Conservation (phyloP, 2,329 filamentous ascomycete species). For the Aspergillus tamarii region DNA sequence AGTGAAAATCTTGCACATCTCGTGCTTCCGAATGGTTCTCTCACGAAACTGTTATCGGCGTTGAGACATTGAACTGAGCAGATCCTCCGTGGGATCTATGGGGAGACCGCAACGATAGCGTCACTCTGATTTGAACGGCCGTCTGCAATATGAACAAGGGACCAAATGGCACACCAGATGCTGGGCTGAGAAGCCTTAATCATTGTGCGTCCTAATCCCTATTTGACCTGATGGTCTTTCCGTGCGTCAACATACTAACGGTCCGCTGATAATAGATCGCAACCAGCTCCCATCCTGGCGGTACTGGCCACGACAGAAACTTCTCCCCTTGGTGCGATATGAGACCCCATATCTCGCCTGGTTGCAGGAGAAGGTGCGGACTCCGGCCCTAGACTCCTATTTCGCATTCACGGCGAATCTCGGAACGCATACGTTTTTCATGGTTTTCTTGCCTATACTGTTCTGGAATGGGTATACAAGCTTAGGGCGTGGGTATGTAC, state of each 20-base stretch:
- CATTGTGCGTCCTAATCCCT: constrained; percentile 59
- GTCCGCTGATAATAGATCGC: constrained; percentile 62
- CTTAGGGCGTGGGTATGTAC: constrained; percentile 80
- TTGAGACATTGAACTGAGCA: constrained; percentile 4
- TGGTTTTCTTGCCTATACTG: constrained; percentile 89
- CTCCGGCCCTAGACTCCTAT: constrained; percentile 87
- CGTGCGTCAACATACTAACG: constrained; percentile 18
- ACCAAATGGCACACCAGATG: constrained; percentile 50
- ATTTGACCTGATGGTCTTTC: background rate
- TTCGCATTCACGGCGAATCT: constrained; percentile 96
- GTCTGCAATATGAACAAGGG: constrained; percentile 42
- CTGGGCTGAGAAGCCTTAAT: constrained; percentile 78
- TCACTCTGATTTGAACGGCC: constrained; percentile 24
- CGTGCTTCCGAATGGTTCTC: background rate
- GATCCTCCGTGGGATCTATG: constrained; percentile 24
- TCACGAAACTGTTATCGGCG: background rate
- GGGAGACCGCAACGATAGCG: constrained; percentile 21
- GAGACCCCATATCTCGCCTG: constrained; percentile 93
- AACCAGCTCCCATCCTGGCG: constrained; percentile 84
- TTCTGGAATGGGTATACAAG: constrained; percentile 94
- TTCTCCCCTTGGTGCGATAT: constrained; percentile 87
- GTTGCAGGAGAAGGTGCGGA: constrained; percentile 78
- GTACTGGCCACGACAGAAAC: constrained; percentile 76
- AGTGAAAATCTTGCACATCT: background rate
- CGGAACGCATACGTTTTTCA: constrained; percentile 98